Evolutionary conservation across 1,284 basidiomycete genomes (phyloP).

Genomic region (Singerocomus inundabilis): DNA sequence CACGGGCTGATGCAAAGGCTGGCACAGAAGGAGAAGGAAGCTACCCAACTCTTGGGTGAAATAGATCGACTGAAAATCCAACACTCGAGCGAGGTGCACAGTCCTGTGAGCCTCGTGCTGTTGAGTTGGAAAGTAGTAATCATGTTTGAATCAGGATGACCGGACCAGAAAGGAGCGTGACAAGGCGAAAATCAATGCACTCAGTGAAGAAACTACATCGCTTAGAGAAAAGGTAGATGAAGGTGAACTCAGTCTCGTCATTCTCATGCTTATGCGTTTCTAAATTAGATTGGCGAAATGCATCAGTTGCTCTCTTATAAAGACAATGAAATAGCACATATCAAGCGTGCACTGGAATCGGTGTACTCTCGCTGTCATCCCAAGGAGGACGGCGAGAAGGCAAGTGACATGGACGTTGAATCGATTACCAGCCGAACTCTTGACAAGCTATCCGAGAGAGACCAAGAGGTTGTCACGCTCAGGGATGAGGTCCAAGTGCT

Average conservation of each 20-base stretch:
- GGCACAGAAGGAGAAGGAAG: slow-evolving; percentile 83
- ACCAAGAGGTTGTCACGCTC: slow-evolving; percentile 61
- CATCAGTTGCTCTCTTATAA: slow-evolving; percentile 51
- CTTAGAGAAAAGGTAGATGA: slow-evolving; percentile 62
- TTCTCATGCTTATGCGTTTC: slow-evolving; percentile 1
- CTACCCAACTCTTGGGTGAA: slow-evolving; percentile 70
- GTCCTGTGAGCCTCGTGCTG: slow-evolving; percentile 48
- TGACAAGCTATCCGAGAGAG: slow-evolving; percentile 68
- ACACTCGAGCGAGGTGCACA: slow-evolving; percentile 54
- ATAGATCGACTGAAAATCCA: slow-evolving; percentile 61
- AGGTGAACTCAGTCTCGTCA: background rate
- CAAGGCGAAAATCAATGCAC: slow-evolving; percentile 66
- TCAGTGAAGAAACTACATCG: slow-evolving; percentile 76
- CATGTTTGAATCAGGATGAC: slow-evolving; percentile 57
- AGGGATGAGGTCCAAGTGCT: slow-evolving; percentile 52
- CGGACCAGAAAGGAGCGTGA: slow-evolving; percentile 76
- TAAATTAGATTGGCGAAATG: slow-evolving; percentile 51
- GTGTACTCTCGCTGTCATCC: slow-evolving; percentile 76
- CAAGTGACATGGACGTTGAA: slow-evolving; percentile 63
- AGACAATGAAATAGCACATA: slow-evolving; percentile 72
- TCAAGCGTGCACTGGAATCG: slow-evolving; percentile 82
- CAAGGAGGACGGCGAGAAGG: slow-evolving; percentile 46
- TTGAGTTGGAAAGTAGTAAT: slow-evolving; percentile 1
- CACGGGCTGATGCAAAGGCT: slow-evolving; percentile 81
- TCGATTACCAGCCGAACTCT: slow-evolving; percentile 71